Base-by-base conservation (phyloP, 441 rosid species). In the Dalechampia spathulata region DNA sequence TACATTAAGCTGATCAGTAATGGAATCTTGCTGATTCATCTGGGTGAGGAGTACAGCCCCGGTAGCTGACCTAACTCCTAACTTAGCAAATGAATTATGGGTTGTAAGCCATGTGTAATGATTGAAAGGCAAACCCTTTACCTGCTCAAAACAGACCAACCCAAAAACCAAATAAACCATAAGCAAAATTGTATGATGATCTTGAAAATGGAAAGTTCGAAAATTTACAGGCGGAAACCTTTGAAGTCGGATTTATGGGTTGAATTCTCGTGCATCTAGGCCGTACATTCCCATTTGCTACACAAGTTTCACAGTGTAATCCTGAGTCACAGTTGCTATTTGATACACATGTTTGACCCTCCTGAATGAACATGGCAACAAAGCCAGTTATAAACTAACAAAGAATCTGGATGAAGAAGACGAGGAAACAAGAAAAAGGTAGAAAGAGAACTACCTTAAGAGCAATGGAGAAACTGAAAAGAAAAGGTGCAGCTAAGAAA, bases 121-220 rank as follows among this genome's bases (percentile, higher is more conserved):
- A 76, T 89, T 92, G 78, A 80, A 88, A 52, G 94, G 85, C 81
- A 92, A 69, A 39, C 87, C 96, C 32, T 79, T 85, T 48, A 83
- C 96, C 96, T 88, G 67, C 34, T 23, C 48, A 51, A 14, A 27
- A 17, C 42, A 44, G 49, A 10, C 30, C n/a, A 23, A 21, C 41
- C 2, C 30, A 52, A 45, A 23, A 1, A 21, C 23, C n/a, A 1
- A 21, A 15, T 15, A 2, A 41, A 23, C 23, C 23, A 34, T 11
- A 25, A 1, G 25, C 0, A 23, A 2, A 34, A 2, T 9, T 42
- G 14, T 7, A 42, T 20, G 0, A 49, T 26, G 26, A 16, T 28
- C 16, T 49, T 23, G 42, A 48, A 1, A 30, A 10, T 19, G 9
- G 22, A 58, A 51, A 17, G 22, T n/a, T 48, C 10, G 19, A 30